Evolutionary conservation across 2,329 filamentous ascomycete species (phyloP).

Genomic region (Lithohypha guttulata): DNA sequence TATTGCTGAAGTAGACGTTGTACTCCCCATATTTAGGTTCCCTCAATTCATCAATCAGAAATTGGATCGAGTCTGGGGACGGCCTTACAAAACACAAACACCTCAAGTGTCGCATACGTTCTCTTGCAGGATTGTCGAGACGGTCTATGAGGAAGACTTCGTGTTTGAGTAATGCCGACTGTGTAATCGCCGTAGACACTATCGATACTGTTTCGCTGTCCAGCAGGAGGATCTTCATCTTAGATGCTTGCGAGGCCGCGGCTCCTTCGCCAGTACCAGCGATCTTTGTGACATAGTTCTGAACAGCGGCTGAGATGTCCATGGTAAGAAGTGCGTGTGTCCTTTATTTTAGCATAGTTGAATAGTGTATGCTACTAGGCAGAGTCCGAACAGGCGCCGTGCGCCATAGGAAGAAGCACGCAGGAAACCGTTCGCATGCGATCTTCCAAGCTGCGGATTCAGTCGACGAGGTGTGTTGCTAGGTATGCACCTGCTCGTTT

Average conservation of each 20-base stretch:
- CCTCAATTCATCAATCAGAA: conserved; percentile 85
- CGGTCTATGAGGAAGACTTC: conserved; percentile 97
- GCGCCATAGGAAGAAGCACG: too few relatives aligned
- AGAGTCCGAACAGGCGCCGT: too few relatives aligned
- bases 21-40: conserved; percentile 98
- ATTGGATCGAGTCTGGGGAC: conserved; percentile 83
- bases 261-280: conserved; percentile 67
- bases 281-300: conserved; percentile 95
- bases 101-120: conserved; percentile 95
- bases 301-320: conserved; percentile 88
- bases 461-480: too few relatives aligned
- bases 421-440: not conserved
- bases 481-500: not conserved
- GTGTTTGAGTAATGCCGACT: conserved; percentile 87
- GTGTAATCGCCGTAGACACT: conserved; percentile 87
- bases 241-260: conserved; percentile 56
- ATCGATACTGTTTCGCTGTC: conserved; percentile 91
- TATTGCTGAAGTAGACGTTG: conserved; percentile 93
- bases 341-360: conserved; percentile 1
- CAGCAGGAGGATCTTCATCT: conserved; percentile 96
- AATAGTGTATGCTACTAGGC: too few relatives aligned
- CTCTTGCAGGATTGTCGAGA: conserved; percentile 74
- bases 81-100: conserved; percentile 90
- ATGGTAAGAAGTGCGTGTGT: conserved; percentile 40
- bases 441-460: not conserved